phyloP scores from a whole-genome alignment of 2,329 filamentous ascomycete genomes.

The Aspergillus carbonarius region DNA sequence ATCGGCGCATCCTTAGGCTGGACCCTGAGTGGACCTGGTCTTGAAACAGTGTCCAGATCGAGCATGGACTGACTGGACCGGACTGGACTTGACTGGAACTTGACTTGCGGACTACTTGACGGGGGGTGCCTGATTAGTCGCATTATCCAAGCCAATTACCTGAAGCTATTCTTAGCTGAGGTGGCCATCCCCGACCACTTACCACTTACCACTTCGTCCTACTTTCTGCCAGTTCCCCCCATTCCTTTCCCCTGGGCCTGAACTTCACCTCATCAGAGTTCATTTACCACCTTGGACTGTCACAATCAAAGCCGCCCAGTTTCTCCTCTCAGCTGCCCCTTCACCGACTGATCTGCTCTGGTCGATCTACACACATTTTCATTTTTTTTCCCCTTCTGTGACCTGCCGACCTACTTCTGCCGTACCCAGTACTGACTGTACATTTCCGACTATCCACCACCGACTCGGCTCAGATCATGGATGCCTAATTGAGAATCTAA shows the following conservation, averaged over 20 bases:
- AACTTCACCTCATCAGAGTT: not conserved
- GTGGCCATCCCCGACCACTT: not conserved
- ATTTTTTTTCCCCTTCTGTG: not conserved
- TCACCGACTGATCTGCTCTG: not conserved
- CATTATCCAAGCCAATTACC: not conserved
- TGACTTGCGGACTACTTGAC: too few species aligned
- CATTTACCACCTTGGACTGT: not conserved
- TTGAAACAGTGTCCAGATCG: slow-evolving; percentile 11
- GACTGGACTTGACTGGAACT: not conserved
- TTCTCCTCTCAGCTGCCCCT: not conserved
- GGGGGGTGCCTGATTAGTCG: too few species aligned
- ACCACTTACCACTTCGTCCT: too few species aligned
- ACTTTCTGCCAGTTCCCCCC: not conserved
- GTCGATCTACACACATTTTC: slow-evolving; percentile 2
- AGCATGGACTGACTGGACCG: slow-evolving; percentile 1
- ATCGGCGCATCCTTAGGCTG: not conserved
- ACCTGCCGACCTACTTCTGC: not conserved
- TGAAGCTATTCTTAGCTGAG: slow-evolving; percentile 1
- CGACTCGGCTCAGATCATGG: not conserved
- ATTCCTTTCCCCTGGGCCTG: not conserved
- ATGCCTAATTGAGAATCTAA: not conserved
- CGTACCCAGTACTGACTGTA: not conserved
- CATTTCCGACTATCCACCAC: not conserved
- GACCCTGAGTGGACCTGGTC: slow-evolving; percentile 6
- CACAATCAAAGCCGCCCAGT: not conserved